Evolutionary conservation across 169 alveolate species (phyloP), one percentile per base, ranked within the genome.

Genomic region (Eimeria praecox): DNA sequence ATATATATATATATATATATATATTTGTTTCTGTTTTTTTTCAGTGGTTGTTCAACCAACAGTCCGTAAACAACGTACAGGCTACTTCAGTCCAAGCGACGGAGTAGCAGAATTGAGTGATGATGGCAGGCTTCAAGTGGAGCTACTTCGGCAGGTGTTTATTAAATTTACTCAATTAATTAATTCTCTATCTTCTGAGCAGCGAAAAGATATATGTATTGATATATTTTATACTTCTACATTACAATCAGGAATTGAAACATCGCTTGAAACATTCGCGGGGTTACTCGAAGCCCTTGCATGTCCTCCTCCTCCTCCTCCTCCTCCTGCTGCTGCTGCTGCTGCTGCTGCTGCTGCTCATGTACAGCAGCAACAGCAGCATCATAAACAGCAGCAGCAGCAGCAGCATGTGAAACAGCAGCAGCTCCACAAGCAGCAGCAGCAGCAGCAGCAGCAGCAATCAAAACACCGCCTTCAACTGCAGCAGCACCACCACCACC

Each of bases 21-120:
- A 49, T 49, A 49, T 38, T 40, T 14, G 14, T 77, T 77, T 35
- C 40, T 77, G 24, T 35, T 77, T 40, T 30, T 14, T 33, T 24
- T 49, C 40, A 82, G 90, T 52, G 22, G 46, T 82, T 42, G 49
- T 82, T 42, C 71, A 82, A 27, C 71, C 71, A 9, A 82, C 66
- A 27, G 42, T 82, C 1, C 16, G 90, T 4, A 82, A 82, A n/a
- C 33, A 82, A 44, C 69, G 71, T 18, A 30, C 90, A 22, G 90
- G 71, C 0, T 49, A 49, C 22, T 82, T 82, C 52, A 82, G 56
- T n/a, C 49, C 90, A 46, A 49, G 73, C 8, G 90, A 82, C 46
- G 90, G 90, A 9, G 90, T 82, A 18, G 90, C 90, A 38, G 90
- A 82, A 46, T 38, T 82, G 16, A 82, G 73, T 20, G 90, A 82